A percentile compares a stretch with the other conserved stretches of the same genome.
phyloP scores from a whole-genome alignment of 495 filamentous ascomycete species.

The Tuber calosporum region DNA sequence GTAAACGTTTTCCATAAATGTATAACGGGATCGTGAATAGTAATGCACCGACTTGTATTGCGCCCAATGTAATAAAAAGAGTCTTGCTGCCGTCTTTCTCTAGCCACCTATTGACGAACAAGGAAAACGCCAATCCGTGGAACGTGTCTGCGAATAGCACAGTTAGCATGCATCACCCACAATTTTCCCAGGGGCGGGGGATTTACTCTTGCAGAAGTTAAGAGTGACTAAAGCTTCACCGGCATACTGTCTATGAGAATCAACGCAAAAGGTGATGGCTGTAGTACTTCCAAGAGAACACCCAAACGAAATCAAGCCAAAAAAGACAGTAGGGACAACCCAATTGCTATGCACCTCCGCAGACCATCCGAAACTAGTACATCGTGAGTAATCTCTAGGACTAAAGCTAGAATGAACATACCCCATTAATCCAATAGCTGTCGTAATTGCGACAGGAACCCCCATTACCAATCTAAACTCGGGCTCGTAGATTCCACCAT shows the following conservation, averaged over 20 bases:
- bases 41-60: conserved; percentile 72
- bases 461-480: conserved; percentile 94
- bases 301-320: conserved; percentile 86
- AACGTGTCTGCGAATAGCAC: conserved; percentile 56
- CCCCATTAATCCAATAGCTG: conserved; percentile 80
- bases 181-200: neutral
- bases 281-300: conserved; percentile 91
- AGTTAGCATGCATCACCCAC: conserved; percentile 10
- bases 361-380: conserved; percentile 68
- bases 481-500: conserved; percentile 89
- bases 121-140: conserved; percentile 79
- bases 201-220: conserved; percentile 81
- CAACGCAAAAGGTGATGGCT: conserved; percentile 87
- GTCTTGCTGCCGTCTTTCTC: conserved; percentile 64
- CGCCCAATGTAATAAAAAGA: conserved; percentile 76
- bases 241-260: conserved; percentile 88
- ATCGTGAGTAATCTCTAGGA: neutral
- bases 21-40: conserved; percentile 85
- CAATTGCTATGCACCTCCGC: conserved; percentile 65
- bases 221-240: conserved; percentile 91
- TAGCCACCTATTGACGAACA: conserved; percentile 87
- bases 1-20: conserved; percentile 82
- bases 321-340: conserved; percentile 91
- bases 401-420: conserved; percentile 8
- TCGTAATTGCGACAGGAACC: conserved; percentile 68